phyloP scores from a whole-genome alignment of 176 grass and related monocot genomes.

The Eleusine coracana region DNA sequence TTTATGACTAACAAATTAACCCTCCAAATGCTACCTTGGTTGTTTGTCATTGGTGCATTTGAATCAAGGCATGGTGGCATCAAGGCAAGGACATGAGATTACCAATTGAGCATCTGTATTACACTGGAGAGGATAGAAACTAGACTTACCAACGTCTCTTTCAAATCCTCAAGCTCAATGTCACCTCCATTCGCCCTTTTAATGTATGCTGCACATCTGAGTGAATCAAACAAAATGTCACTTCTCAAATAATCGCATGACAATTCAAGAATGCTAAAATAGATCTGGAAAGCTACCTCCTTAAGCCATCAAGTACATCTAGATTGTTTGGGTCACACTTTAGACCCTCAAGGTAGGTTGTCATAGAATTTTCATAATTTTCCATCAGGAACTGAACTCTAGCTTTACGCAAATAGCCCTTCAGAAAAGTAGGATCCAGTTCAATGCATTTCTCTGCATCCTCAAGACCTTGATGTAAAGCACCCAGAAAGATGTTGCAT shows the following conservation, averaged over 20 bases:
- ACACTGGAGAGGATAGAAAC: background rate
- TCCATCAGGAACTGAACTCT: constrained; percentile 49
- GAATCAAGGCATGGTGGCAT: background rate
- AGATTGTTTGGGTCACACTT: constrained; percentile 66
- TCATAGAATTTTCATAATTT: constrained; percentile 50
- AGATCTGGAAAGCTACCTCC: constrained; percentile 43
- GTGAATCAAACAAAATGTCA: constrained; percentile 17
- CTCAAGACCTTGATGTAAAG: constrained; percentile 52
- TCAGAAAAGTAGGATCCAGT: constrained; percentile 59
- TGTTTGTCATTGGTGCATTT: background rate
- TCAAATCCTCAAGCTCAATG: constrained; percentile 24
- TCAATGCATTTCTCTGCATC: constrained; percentile 68
- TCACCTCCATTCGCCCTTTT: constrained; percentile 36
- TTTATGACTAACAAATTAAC: background rate
- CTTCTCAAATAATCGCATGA: constrained; percentile 9
- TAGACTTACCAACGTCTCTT: constrained; percentile 39
- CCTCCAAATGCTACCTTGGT: background rate
- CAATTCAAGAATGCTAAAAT: constrained; percentile 7
- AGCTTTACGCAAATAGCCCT: constrained; percentile 60
- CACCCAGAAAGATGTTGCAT: constrained; percentile 53
- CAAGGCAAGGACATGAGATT: background rate
- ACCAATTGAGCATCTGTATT: background rate
- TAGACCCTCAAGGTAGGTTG: constrained; percentile 61
- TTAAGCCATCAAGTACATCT: constrained; percentile 54
- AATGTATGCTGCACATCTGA: constrained; percentile 51